phyloP scores from a whole-genome alignment of 1,139 yeast genomes.

The Debaryomycetaceae sp. region DNA sequence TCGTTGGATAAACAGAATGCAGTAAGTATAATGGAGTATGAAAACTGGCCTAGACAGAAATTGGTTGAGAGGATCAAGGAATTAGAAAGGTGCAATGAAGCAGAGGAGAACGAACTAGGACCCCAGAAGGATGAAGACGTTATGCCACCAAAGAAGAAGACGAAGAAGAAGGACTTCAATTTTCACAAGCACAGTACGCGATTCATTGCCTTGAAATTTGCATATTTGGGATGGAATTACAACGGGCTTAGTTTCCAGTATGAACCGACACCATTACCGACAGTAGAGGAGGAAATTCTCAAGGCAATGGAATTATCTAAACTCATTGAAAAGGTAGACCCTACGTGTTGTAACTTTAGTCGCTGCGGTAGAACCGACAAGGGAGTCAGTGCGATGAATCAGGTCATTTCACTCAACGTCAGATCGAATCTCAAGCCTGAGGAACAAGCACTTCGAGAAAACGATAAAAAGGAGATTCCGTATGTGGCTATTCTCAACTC shows the following conservation, averaged over 20 bases:
- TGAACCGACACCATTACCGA: constrained; percentile 74
- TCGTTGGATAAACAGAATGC: constrained; percentile 9
- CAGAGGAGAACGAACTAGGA: background rate
- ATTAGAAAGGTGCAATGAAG: constrained; percentile 33
- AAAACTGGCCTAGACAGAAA: constrained; percentile 50
- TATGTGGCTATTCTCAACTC: constrained; percentile 75
- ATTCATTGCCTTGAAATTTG: constrained; percentile 74
- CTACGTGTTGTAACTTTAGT: constrained; percentile 67
- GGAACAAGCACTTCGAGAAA: constrained; percentile 54
- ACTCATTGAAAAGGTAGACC: constrained; percentile 59
- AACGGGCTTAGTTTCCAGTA: constrained; percentile 84
- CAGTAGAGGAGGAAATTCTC: constrained; percentile 77
- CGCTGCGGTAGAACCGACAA: constrained; percentile 96
- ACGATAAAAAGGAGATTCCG: constrained; percentile 69
- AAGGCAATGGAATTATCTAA: constrained; percentile 67
- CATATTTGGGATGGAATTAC: constrained; percentile 91
- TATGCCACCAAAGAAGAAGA: constrained; percentile 7
- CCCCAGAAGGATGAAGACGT: background rate
- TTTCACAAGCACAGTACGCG: constrained; percentile 66
- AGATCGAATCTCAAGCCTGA: constrained; percentile 59
- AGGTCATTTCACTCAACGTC: constrained; percentile 77
- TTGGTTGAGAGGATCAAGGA: constrained; percentile 45
- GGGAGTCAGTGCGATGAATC: constrained; percentile 97
- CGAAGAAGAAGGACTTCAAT: constrained; percentile 54
- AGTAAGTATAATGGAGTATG: constrained; percentile 24